Evolutionary conservation across 73 alveolate genomes (phyloP), one percentile per base, ranked within the genome.

Genomic region (Urostyla sp.): DNA sequence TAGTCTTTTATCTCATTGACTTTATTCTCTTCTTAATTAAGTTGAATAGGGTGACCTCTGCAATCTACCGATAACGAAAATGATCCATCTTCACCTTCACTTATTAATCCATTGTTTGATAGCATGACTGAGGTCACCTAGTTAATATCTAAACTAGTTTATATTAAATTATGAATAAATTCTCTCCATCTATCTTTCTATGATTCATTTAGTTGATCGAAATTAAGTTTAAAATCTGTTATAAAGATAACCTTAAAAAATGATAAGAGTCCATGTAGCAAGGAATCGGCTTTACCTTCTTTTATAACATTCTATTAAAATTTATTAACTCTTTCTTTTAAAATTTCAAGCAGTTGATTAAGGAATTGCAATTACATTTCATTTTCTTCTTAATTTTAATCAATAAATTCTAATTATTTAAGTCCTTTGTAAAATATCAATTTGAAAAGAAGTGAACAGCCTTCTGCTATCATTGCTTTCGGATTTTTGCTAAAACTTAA

Each of bases 41-140:
- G 31, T 48, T 45, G 58, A n/a, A 60, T 53, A 30, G 89, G 89
- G 48, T 77, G 89, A 1, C 89, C 89, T 77, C 89, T 77, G 73
- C 89, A 77, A 52, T 77, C 89, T 1, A 77, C 89, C 16, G 44
- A 23, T 31, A 77, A 45, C 10, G 58, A 66, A 2, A 56, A 66
- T 10, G 27, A 26, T 21, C 67, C 78, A 0, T 67, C 87, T 10
- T 38, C 79, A 28, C 48, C 79, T 16, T 63, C 78, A 38, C 69
- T 60, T 61, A 77, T 30, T 11, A 77, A 38, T 10, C 89, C 89
- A 34, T 43, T 77, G 53, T 77, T 77, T 16, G 89, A 60, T n/a
- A 77, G 73, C n/a, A 77, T 34, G 21, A 55, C 75, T 27, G 45
- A 28, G 38, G 50, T 37, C 1, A n/a, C 67, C 21, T 60, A n/a